Conservation (phyloP, 169 alveolate species). For the Plasmodium vivax region DNA sequence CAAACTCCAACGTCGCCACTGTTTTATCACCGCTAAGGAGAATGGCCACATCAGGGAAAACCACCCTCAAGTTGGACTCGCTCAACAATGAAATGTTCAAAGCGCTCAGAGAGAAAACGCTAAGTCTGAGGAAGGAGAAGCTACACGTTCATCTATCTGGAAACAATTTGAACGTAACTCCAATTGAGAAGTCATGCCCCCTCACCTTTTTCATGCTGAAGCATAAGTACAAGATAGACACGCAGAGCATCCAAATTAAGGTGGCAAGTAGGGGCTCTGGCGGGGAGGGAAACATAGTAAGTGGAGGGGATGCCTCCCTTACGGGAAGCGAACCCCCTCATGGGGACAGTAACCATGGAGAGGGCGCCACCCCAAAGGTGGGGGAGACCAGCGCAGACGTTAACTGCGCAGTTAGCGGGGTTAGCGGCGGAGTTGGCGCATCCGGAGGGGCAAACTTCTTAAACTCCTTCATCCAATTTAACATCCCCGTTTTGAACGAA, state of each 20-base stretch:
- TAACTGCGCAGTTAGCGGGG: not conserved
- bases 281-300: not conserved
- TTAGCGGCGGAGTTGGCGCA: not conserved
- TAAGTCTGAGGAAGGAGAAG: slow-evolving; percentile 5
- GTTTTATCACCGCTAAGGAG: slow-evolving; percentile 1
- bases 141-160: not conserved
- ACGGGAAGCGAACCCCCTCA: not conserved
- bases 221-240: slow-evolving; percentile 36
- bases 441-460: not conserved
- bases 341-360: not conserved
- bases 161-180: slow-evolving; percentile 10
- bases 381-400: not conserved
- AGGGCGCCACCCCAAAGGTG: not conserved
- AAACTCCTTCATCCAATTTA: slow-evolving; percentile 44
- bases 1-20: not conserved
- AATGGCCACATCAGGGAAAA: slow-evolving; percentile 9
- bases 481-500: slow-evolving; percentile 53
- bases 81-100: slow-evolving; percentile 35
- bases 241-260: not conserved
- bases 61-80: not conserved
- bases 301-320: not conserved
- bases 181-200: slow-evolving; percentile 40
- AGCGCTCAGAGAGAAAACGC: slow-evolving; percentile 18
- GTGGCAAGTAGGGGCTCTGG: not conserved
- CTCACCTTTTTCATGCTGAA: slow-evolving; percentile 10